A percentile compares a stretch with the other conserved stretches of the same genome.
These are phyloP conservation scores for Cercospora citrullina DNA, from an alignment of 2,329 filamentous ascomycete genomes.

Conservation along the genomic window DNA sequence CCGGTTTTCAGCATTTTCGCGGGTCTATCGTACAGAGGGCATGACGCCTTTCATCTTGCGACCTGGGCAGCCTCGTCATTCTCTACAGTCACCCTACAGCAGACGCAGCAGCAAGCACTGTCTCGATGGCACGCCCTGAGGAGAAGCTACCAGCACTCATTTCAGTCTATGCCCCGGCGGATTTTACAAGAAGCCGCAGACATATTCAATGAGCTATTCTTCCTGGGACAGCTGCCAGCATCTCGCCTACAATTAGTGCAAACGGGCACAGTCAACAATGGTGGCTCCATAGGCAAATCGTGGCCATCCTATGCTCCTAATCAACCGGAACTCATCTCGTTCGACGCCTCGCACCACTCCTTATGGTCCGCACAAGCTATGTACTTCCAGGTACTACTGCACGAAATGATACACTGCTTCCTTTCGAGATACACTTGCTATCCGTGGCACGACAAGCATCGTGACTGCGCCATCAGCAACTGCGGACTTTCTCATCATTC, in stretches of 20 bases:
- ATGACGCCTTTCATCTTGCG: conserved; percentile 16
- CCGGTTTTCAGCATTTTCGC: background rate
- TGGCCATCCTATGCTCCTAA: conserved; percentile 6
- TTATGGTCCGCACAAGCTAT: background rate
- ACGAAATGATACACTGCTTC: conserved; percentile 21
- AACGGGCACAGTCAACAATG: conserved; percentile 14
- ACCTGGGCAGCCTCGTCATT: conserved; percentile 11
- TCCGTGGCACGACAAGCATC: conserved; percentile 13
- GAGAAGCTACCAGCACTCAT: background rate
- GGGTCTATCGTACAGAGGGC: conserved; percentile 1
- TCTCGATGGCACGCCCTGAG: background rate
- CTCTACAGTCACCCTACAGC: background rate
- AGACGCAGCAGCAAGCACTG: conserved; percentile 3
- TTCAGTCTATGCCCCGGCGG: background rate
- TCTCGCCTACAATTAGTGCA: conserved; percentile 8
- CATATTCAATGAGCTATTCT: conserved; percentile 22
- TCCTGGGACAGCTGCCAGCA: conserved; percentile 16
- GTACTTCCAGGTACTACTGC: conserved; percentile 4
- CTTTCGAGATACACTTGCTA: conserved; percentile 18
- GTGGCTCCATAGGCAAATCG: conserved; percentile 8
- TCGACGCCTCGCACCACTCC: background rate
- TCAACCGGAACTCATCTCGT: conserved; percentile 6
- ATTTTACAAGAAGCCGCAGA: conserved; percentile 5
- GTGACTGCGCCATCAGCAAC: background rate
- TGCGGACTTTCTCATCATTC: conserved; percentile 12